These are phyloP conservation scores for Zymoseptoria pseudotritici DNA, from an alignment of 2,329 filamentous ascomycete genomes.

Conservation along the genomic window DNA sequence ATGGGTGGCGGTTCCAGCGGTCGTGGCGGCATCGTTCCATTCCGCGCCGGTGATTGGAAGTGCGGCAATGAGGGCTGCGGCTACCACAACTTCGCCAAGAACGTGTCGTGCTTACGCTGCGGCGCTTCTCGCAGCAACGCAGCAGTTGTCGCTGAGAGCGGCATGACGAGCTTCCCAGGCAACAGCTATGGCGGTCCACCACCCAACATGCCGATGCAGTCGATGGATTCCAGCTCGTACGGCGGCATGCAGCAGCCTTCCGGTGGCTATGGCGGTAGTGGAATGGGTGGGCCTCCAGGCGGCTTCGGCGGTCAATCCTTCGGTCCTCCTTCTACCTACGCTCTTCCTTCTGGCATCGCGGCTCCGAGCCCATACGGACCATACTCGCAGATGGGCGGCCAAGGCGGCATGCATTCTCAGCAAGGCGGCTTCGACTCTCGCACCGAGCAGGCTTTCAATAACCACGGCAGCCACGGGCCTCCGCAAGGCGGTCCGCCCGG, in stretches of 20 bases:
- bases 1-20: slow-evolving; percentile 53
- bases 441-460: slow-evolving; percentile 85
- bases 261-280: slow-evolving; percentile 62
- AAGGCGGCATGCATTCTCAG: slow-evolving; percentile 69
- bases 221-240: slow-evolving; percentile 23
- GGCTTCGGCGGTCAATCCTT: slow-evolving; percentile 67
- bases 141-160: slow-evolving; percentile 84
- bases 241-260: slow-evolving; percentile 48
- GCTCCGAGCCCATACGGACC: slow-evolving; percentile 75
- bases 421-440: slow-evolving; percentile 74
- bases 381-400: slow-evolving; percentile 49
- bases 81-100: slow-evolving; percentile 99
- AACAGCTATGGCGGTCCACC: slow-evolving; percentile 53
- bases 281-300: slow-evolving; percentile 48
- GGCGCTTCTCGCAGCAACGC: slow-evolving; percentile 90
- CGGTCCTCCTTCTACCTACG: slow-evolving; percentile 81
- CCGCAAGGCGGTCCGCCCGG: slow-evolving; percentile 50
- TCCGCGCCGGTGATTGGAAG: slow-evolving; percentile 98
- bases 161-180: slow-evolving; percentile 47
- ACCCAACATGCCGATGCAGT: slow-evolving; percentile 64
- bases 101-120: slow-evolving; percentile 93
- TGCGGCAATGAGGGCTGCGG: slow-evolving; percentile 95
- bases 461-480: slow-evolving; percentile 63
- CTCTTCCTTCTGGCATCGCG: slow-evolving; percentile 75
- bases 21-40: slow-evolving; percentile 67